Base-by-base conservation (phyloP, 257 asterid genomes). In the Orobanche coerulescens region DNA sequence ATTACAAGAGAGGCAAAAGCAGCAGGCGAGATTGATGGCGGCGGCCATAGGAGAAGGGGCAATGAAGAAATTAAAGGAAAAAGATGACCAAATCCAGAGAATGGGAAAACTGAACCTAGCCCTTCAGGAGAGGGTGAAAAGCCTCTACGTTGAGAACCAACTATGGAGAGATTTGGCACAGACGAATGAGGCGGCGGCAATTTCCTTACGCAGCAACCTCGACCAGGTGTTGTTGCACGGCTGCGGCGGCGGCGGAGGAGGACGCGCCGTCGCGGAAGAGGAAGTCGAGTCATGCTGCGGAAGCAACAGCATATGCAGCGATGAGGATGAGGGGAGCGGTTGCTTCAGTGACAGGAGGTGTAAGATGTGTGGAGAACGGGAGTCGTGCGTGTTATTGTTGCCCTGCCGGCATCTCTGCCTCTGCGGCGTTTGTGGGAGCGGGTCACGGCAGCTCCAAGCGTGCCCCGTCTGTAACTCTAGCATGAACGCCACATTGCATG, bases 381-480 rank as follows among this genome's bases (percentile, higher is more conserved):
- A 84, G 59, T 68, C 95, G 53, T 69, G 87, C 71, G 96, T 88
- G 58, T 5, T 88, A 70, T 64, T 86, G 49, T 50, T 89, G 66
- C 97, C 97, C 43, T 89, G 97, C 78, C 82, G 95, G 53, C 97
- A 89, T 47, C 81, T 89, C 23, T 86, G 95, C 70, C 69, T 89
- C 2, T 89, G 97, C 68, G 53, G 70, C 58, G 73, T 42, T 0
- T 89, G 97, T 65, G 97, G 91, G 31, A 77, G 94, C 65, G 95
- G 95, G 56, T 64, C 92, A 62, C 75, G 69, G 1, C 82, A 72
- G 24, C 63, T 77, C 9, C 85, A 72, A 25, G 52, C 76, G 2
- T 89, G 97, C 74, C 97, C 97, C 51, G 78, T 78, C 8, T 89
- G 97, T 60, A 73, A 76, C 61, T 66, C 84, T 30, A 67, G 55